Conservation (phyloP, 352 stramenopile species). For the Globisporangium paddicum region DNA sequence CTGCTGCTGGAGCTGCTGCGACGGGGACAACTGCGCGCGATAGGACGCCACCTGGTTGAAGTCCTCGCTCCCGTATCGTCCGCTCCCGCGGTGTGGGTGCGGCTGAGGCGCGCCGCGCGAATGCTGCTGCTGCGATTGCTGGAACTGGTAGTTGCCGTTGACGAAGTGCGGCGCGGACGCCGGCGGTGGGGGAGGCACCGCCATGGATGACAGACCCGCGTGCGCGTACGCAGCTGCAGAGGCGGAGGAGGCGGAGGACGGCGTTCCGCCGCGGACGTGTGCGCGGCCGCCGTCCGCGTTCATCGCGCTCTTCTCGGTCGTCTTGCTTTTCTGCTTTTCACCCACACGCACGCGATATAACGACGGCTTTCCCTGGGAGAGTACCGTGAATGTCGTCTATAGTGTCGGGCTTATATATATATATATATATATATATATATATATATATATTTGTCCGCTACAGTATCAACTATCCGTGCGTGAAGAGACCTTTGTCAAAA, state of each 20-base stretch:
- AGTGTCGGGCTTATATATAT: too few species aligned
- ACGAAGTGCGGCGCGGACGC: conserved; percentile 13
- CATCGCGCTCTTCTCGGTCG: conserved; percentile 4
- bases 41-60: conserved; percentile 9
- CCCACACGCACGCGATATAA: too few species aligned
- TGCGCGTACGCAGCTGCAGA: neutral
- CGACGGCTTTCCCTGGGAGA: too few species aligned
- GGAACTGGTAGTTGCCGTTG: conserved; percentile 15
- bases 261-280: neutral
- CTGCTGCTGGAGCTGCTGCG: conserved; percentile 13
- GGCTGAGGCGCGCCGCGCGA: too few species aligned
- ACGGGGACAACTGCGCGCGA: conserved; percentile 8
- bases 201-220: neutral
- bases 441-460: too few species aligned
- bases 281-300: conserved; percentile 11
- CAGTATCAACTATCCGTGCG: too few species aligned
- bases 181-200: conserved; percentile 1
- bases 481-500: too few species aligned
- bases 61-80: conserved; percentile 5
- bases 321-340: neutral
- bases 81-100: neutral
- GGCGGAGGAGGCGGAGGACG: neutral
- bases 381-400: too few species aligned
- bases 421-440: too few species aligned
- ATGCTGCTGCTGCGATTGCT: conserved; percentile 10